A percentile compares a stretch with the other conserved stretches of the same genome.
Conservation (phyloP, 2,329 filamentous ascomycete species). For the Sordariomycetes sp. region DNA sequence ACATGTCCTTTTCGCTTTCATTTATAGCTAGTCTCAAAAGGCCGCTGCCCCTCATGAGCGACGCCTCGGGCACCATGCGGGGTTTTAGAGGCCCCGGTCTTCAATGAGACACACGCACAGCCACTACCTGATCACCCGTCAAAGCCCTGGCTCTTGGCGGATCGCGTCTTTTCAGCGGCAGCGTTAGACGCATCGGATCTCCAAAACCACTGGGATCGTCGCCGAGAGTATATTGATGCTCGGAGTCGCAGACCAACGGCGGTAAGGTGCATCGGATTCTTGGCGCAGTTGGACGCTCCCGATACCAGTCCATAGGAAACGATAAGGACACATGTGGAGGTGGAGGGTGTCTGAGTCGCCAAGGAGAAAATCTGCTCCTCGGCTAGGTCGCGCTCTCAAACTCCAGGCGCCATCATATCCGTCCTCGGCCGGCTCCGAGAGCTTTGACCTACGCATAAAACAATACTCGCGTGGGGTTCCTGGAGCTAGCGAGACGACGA, state of each 20-base stretch:
- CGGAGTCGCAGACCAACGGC: not conserved
- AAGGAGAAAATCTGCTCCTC: slow-evolving; percentile 16
- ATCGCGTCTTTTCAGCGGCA: not conserved
- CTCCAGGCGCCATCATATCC: slow-evolving; percentile 14
- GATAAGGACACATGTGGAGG: slow-evolving; percentile 14
- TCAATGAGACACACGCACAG: not conserved
- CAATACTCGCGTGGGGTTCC: not conserved
- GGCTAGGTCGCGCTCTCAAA: slow-evolving; percentile 22
- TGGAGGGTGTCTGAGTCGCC: slow-evolving; percentile 19
- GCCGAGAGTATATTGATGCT: not conserved
- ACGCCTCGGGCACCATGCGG: no score
- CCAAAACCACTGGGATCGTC: not conserved
- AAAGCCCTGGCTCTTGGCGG: slow-evolving; percentile 4
- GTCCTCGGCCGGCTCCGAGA: not conserved
- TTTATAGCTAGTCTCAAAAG: no score
- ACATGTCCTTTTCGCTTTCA: no score
- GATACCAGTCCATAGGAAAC: slow-evolving; percentile 13
- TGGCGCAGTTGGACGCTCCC: not conserved
- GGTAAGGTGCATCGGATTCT: not conserved
- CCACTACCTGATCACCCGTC: not conserved
- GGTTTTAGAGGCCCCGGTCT: no score
- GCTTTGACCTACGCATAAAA: not conserved
- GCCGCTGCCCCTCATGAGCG: no score
- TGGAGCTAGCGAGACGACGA: not conserved
- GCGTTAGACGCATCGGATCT: not conserved